Evolutionary conservation across 805 yeast species (phyloP), one percentile per base, ranked within the genome.

Genomic region (Saccharomyces jurei): DNA sequence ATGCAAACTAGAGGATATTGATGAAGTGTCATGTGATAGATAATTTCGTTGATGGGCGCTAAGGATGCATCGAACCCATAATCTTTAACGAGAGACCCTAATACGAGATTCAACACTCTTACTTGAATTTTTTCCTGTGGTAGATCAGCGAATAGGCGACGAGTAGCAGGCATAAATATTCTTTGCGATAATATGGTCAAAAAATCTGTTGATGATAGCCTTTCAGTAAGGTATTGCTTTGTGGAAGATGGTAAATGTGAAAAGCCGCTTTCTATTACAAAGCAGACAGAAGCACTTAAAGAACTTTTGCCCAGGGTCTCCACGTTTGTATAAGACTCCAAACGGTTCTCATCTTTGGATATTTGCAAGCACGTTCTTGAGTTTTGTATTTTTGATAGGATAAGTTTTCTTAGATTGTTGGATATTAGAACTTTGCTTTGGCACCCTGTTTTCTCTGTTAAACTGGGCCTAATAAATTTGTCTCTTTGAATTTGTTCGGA

Each of bases 41-140:
- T 80, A 2, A 87, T 76, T 59, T 86, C 92, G 57, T 87, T 79
- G 28, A 89, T 67, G 2, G 87, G 84, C 55, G 77, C 77, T 54
- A 86, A 71, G n/a, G 84, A 76, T 2, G 77, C 65, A 62, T 89
- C 90, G 65, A 88, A 88, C 0, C 96, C 95, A 71, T 84, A 88
- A 68, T 88, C 96, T 57, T 82, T 84, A 41, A 86, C 77, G 56
- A 89, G 79, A 9, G 86, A 83, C 2, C 94, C 95, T 22, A 87
- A 64, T 27, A 85, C 64, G 41, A 83, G 79, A 60, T 77, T 77
- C 49, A 86, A 71, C 3, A 87, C 70, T 52, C 81, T 74, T 32
- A 81, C 59, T 73, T 63, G 80, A 5, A 60, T 60, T 70, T 54
- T 80, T 71, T 28, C 75, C 65, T 47, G 80, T 73, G 63, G 81